Evolutionary conservation across 805 yeast species (phyloP), one percentile per base, ranked within the genome.

Genomic region (Zygoascus tannicola): DNA sequence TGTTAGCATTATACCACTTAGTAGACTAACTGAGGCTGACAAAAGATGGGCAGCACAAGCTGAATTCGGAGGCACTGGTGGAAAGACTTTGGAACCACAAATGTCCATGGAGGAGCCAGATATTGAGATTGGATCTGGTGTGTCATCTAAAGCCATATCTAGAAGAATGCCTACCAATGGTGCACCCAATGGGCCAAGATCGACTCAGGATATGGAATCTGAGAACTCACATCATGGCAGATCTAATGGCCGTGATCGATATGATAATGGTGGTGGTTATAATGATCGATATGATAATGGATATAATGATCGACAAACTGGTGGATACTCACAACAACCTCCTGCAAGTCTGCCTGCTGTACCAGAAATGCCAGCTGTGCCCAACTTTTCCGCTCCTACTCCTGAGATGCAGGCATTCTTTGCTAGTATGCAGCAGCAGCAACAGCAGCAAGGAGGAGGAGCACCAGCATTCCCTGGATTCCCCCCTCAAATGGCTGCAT

Each of bases 41-140:
- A 77, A 73, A 57, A 71, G 81, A 50, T 92, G 98, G 98, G 76
- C 85, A 10, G 82, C 77, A 30, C 68, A 74, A 46, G 96, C 97
- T 3, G 90, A 85, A 63, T 87, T 94, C 87, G 98, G 98, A 52
- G 98, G 98, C 55, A 83, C 96, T 35, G 94, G 90, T 41, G 97
- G 95, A 16, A 75, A 72, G 57, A 86, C 88, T 5, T 64, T 92
- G 48, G 78, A 68, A 47, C 73, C 85, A 35, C 95, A 95, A 42
- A 66, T 85, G 56, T 85, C 81, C 14, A 76, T 92, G 59, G 97
- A 92, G 62, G 98, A 92, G 65, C 98, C 98, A 2, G 98, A 92
- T 66, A 92, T 90, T 55, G 96, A 88, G 61, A 85, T 92, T 44
- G 97, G 97, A 41, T 79, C 85, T 39, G 97, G 97, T 50, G 84